phyloP scores from a whole-genome alignment of 2,329 filamentous ascomycete genomes.

The Fusarium burgessii region DNA sequence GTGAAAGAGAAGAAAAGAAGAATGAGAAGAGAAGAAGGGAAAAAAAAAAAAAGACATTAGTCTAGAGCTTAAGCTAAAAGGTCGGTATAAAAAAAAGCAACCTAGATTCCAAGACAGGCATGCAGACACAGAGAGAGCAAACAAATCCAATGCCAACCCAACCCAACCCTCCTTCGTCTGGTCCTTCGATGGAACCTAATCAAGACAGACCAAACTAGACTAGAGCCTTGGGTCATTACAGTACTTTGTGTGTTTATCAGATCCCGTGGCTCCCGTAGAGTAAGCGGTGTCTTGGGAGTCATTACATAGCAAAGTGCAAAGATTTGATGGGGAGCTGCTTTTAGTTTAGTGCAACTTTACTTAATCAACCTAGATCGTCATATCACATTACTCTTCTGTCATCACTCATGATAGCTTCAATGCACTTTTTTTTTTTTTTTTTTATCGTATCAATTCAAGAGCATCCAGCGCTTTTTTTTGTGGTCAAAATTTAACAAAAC shows the following conservation, averaged over 20 bases:
- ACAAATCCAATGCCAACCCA: background rate
- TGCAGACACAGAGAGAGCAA: background rate
- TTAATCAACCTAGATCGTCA: background rate
- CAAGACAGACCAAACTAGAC: background rate
- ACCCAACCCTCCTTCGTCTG: background rate
- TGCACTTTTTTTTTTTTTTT: too few relatives aligned
- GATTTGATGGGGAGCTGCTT: background rate
- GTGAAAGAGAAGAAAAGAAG: too few relatives aligned
- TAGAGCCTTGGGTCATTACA: background rate
- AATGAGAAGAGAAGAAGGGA: background rate
- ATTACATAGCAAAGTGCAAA: too few relatives aligned
- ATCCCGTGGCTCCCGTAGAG: conserved; percentile 13
- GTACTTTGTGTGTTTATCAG: conserved; percentile 6
- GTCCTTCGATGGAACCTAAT: too few relatives aligned
- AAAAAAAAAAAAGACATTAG: background rate
- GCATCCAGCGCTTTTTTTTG: background rate
- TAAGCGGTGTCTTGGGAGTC: background rate
- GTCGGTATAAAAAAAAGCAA: conserved; percentile 6
- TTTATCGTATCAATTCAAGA: background rate
- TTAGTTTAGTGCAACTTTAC: conserved; percentile 1
- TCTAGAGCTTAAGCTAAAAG: conserved; percentile 1
- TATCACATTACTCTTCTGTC: background rate
- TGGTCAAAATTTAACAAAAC: background rate
- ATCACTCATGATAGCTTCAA: conserved; percentile 1
- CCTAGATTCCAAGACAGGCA: background rate